These are phyloP conservation scores for Colletotrichum costaricense DNA, from an alignment of 2,329 filamentous ascomycete genomes.

Conservation along the genomic window DNA sequence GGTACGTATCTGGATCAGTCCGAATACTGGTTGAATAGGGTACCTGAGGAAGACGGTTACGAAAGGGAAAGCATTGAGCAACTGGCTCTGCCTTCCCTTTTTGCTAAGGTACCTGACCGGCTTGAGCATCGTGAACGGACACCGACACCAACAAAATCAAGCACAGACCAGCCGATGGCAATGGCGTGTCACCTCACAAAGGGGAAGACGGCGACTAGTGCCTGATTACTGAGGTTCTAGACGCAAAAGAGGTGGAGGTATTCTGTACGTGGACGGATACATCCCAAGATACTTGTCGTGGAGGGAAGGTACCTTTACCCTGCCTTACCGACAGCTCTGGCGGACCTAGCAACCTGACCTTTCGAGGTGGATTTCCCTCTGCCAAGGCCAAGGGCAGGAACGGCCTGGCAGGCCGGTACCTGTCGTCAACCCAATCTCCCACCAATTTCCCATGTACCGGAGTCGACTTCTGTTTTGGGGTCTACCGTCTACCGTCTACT, in stretches of 20 bases:
- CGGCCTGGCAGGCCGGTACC: slow-evolving; percentile 28
- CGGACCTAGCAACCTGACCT: slow-evolving; percentile 9
- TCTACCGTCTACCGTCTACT: slow-evolving; percentile 1
- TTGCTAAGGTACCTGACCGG: not conserved
- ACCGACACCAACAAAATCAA: not conserved
- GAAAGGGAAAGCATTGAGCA: not conserved
- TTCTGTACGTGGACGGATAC: too few species aligned
- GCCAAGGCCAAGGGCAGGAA: slow-evolving; percentile 17
- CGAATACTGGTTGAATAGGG: not conserved
- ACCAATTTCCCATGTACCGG: slow-evolving; percentile 38
- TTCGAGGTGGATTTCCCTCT: slow-evolving; percentile 7
- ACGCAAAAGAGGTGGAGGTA: not conserved
- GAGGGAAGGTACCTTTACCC: not conserved
- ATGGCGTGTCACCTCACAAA: slow-evolving; percentile 19
- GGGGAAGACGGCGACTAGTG: slow-evolving; percentile 3
- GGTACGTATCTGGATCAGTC: too few species aligned
- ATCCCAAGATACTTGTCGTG: not conserved
- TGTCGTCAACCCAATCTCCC: slow-evolving; percentile 35
- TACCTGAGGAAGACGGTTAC: not conserved
- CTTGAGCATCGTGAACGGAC: not conserved
- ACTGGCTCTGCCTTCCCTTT: slow-evolving; percentile 5
- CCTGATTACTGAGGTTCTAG: slow-evolving; percentile 11
- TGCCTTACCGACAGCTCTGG: slow-evolving; percentile 19
- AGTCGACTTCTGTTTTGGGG: slow-evolving; percentile 34
- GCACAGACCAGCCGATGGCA: slow-evolving; percentile 29